Evolutionary conservation across 495 filamentous ascomycete genomes (phyloP).

Genomic region (Ascodesmis nigricans): DNA sequence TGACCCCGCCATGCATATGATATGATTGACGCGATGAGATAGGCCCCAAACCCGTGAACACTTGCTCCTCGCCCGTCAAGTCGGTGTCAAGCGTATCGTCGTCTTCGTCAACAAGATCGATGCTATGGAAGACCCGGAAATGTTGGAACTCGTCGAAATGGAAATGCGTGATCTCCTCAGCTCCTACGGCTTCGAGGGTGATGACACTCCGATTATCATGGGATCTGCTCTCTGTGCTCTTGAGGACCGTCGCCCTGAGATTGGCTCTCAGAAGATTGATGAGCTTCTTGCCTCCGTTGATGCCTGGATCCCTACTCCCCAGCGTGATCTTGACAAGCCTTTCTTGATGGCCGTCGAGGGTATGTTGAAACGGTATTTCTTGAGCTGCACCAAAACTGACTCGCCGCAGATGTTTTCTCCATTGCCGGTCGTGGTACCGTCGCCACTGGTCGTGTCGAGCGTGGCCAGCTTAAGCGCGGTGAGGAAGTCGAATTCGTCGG

Average conservation of each 20-base stretch:
- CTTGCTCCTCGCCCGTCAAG: constrained; percentile 88
- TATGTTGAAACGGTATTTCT: background rate
- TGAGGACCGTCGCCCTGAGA: constrained; percentile 67
- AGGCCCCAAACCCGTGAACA: constrained; percentile 97
- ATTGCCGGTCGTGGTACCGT: constrained; percentile 95
- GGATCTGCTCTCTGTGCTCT: constrained; percentile 91
- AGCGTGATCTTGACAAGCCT: constrained; percentile 81
- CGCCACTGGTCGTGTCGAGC: constrained; percentile 89
- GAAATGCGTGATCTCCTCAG: constrained; percentile 94
- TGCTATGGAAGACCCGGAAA: constrained; percentile 85
- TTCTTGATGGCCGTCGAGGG: constrained; percentile 92
- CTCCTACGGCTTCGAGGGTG: constrained; percentile 90
- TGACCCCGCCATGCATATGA: too few relatives aligned
- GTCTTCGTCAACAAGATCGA: constrained; percentile 99
- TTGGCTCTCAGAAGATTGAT: constrained; percentile 67
- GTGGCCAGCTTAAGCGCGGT: constrained; percentile 78
- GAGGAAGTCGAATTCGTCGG: constrained; percentile 82
- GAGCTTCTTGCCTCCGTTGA: constrained; percentile 77
- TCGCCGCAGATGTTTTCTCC: constrained; percentile 61
- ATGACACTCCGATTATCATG: constrained; percentile 88
- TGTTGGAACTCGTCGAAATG: constrained; percentile 99
- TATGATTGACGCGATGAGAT: too few relatives aligned
- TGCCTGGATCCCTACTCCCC: constrained; percentile 82
- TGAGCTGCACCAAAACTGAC: background rate
- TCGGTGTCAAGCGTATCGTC: constrained; percentile 91